Base-by-base conservation (phyloP, 169 alveolate genomes). In the Plasmodium chabaudi region DNA sequence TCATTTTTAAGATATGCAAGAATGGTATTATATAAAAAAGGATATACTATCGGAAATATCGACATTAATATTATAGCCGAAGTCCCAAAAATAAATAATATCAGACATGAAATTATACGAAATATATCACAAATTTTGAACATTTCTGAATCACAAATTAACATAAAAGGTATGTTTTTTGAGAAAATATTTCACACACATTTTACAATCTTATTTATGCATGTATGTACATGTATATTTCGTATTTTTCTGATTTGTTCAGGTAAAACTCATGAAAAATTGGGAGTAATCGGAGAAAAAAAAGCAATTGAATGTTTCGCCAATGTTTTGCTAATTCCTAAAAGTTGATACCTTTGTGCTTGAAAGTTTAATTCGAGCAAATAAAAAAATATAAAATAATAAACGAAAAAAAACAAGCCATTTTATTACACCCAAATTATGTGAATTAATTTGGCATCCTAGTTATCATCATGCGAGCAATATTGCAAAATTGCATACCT, bases 291-390 rank as follows among this genome's bases (percentile, higher is more conserved):
- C 13, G 95, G 95, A 39, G 70, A 88, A 44, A 70, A 87, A 69
- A 84, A 88, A 72, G 95, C 95, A 39, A 79, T 92, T 51, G 95
- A 87, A 71, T 92, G 95, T 63, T 84, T 75, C 61, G 92, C 93
- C 27, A 90, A 88, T 4, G 87, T 65, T 56, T 82, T 90, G 71
- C 55, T 90, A 87, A 69, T 74, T 64, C 92, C 82, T 17, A 64
- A 77, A 27, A 27, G n/a, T 63, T 61, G 25, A 77, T 5, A 34
- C 10, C 5, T 46, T 61, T n/a, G 13, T 15, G 23, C 15, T 47
- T 61, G 23, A 46, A 44, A 27, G 21, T 49, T 77, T 63, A 12
- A 10, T 68, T 5, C 15, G 23, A 15, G 15, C 23, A 34, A 34
- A 34, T 34, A 34, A 34, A 34, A 34, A 34, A 3, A 34, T 34